These are phyloP conservation scores for Tolypocladium nubicola DNA, from an alignment of 2,329 filamentous ascomycete species.

Conservation along the genomic window DNA sequence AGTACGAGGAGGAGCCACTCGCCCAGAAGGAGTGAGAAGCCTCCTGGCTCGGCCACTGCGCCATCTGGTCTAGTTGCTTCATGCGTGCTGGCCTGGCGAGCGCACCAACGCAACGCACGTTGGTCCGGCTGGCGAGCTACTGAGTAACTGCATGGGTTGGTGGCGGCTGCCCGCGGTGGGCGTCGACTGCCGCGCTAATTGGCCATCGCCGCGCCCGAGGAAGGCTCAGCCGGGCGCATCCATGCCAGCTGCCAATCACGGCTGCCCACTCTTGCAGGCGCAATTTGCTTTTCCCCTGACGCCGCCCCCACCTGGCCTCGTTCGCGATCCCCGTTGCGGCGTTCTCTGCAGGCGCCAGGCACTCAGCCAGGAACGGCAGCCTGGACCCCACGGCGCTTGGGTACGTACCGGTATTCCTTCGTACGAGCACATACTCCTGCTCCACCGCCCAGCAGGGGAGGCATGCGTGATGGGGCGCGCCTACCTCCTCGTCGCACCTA, in stretches of 20 bases:
- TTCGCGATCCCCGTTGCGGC: neutral
- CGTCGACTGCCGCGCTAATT: neutral
- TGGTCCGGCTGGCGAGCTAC: no score
- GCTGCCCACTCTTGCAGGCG: neutral
- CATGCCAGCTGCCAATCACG: conserved; percentile 6
- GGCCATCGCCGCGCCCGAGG: neutral
- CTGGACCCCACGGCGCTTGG: neutral
- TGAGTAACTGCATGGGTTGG: neutral
- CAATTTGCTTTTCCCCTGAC: conserved; percentile 8
- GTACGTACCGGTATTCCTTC: neutral
- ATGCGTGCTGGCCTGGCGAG: neutral
- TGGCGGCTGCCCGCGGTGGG: neutral
- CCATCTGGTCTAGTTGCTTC: neutral
- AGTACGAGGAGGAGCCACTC: neutral
- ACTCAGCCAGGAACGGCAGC: neutral
- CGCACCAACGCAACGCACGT: neutral
- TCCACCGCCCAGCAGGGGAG: neutral
- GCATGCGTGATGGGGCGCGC: neutral
- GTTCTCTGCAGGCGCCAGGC: neutral
- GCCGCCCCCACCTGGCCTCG: neutral
- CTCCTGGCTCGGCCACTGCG: neutral
- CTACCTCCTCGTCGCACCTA: neutral
- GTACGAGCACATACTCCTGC: neutral
- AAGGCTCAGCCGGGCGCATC: neutral
- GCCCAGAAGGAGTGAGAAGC: neutral